Conservation (phyloP, 345 rosid genomes). For the Orychophragmus violaceus region DNA sequence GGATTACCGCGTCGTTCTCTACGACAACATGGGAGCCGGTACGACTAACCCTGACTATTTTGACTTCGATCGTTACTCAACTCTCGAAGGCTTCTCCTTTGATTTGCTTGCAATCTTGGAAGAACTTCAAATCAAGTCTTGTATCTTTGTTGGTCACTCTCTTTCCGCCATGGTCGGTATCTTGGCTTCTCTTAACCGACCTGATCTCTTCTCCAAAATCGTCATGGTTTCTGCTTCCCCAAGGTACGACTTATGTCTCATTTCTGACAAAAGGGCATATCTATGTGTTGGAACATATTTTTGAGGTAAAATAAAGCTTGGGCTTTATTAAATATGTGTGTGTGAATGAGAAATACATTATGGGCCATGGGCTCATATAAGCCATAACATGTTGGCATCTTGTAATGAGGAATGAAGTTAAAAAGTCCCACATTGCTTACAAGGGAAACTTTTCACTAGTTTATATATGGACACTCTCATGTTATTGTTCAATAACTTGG, state of each 20-base stretch:
- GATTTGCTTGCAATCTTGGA: slow-evolving; percentile 79
- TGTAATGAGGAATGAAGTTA: no score
- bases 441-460: no score
- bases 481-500: no score
- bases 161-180: slow-evolving; percentile 71
- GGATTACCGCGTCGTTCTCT: slow-evolving; percentile 59
- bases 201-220: slow-evolving; percentile 68
- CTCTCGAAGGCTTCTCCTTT: slow-evolving; percentile 65
- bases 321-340: no score
- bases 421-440: no score
- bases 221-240: slow-evolving; percentile 77
- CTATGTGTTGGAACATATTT: no score
- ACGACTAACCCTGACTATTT: slow-evolving; percentile 85
- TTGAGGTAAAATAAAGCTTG: no score
- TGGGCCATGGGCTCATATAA: no score
- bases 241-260: slow-evolving; percentile 36
- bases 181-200: slow-evolving; percentile 76
- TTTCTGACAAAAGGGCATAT: not conserved
- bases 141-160: slow-evolving; percentile 80
- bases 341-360: no score
- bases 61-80: slow-evolving; percentile 63
- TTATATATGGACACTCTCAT: no score
- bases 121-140: slow-evolving; percentile 47
- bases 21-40: slow-evolving; percentile 89
- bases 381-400: no score